Evolutionary conservation across 768 basidiomycete species (phyloP).

Genomic region (Fomitopsis pulvina): DNA sequence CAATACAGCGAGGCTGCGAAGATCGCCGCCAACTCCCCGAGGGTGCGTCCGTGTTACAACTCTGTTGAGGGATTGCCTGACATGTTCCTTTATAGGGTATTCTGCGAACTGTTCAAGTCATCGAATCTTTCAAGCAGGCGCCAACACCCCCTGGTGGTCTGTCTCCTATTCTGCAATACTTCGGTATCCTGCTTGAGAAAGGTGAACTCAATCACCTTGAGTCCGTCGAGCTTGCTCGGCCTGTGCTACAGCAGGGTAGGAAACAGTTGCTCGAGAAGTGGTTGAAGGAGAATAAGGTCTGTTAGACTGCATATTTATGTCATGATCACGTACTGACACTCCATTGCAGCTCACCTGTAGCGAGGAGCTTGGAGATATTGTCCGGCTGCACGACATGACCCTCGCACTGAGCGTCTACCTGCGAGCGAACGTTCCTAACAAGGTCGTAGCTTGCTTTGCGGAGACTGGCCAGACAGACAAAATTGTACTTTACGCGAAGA

Average conservation of each 20-base stretch:
- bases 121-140: constrained; percentile 95
- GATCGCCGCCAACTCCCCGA: constrained; percentile 94
- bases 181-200: constrained; percentile 97
- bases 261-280: constrained; percentile 98
- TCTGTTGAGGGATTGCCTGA: neutral
- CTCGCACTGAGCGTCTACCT: constrained; percentile 96
- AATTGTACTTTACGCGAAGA: constrained; percentile 96
- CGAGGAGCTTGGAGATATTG: constrained; percentile 97
- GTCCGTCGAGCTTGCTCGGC: constrained; percentile 91
- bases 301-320: constrained; percentile 7
- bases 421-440: constrained; percentile 95
- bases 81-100: constrained; percentile 80
- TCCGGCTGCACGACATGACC: constrained; percentile 92
- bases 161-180: constrained; percentile 96
- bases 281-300: constrained; percentile 98
- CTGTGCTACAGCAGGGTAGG: constrained; percentile 91
- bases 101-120: constrained; percentile 88
- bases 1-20: constrained; percentile 95
- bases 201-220: constrained; percentile 97
- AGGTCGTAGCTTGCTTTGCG: constrained; percentile 98
- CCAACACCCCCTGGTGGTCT: constrained; percentile 87
- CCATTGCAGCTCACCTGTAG: constrained; percentile 84
- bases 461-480: constrained; percentile 99
- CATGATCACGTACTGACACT: neutral
- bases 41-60: constrained; percentile 36